phyloP scores from a whole-genome alignment of 129 eudicot species.

The Tagetes patula region DNA sequence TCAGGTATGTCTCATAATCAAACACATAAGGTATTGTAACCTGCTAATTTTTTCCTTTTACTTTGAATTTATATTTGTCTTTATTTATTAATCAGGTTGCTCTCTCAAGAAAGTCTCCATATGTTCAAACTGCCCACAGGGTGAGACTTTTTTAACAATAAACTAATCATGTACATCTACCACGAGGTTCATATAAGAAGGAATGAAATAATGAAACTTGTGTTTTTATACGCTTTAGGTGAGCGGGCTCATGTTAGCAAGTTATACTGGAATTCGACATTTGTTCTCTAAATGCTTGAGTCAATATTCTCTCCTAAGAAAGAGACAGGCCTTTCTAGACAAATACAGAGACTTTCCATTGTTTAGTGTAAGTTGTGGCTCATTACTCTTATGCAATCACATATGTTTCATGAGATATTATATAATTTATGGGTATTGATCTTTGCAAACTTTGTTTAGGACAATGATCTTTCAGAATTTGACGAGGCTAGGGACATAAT shows the following conservation, averaged over 20 bases:
- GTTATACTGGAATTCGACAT: constrained; percentile 97
- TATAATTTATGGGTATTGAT: not conserved
- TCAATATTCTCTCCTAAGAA: constrained; percentile 82
- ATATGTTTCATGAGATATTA: constrained; percentile 1
- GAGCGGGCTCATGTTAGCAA: constrained; percentile 92
- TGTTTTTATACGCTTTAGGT: constrained; percentile 44
- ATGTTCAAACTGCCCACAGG: constrained; percentile 96
- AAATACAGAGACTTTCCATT: constrained; percentile 85
- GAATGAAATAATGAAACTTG: not conserved
- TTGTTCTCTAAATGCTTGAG: constrained; percentile 83
- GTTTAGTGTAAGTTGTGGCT: constrained; percentile 76
- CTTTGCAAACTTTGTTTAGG: constrained; percentile 50
- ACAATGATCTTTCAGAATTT: constrained; percentile 91
- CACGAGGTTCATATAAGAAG: not conserved
- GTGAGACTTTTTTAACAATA: constrained; percentile 36
- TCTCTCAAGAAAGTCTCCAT: constrained; percentile 96
- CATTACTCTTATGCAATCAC: constrained; percentile 17
- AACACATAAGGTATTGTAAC: not conserved
- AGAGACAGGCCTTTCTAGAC: constrained; percentile 95
- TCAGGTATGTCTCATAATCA: constrained; percentile 46
- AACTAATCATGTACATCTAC: constrained; percentile 10
- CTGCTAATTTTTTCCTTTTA: not conserved
- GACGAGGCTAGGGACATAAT: constrained; percentile 94
- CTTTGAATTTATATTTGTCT: constrained; percentile 4
- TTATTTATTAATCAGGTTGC: constrained; percentile 65